These are phyloP conservation scores for Aspergillus funiculosus DNA, from an alignment of 495 filamentous ascomycete species.

Conservation along the genomic window DNA sequence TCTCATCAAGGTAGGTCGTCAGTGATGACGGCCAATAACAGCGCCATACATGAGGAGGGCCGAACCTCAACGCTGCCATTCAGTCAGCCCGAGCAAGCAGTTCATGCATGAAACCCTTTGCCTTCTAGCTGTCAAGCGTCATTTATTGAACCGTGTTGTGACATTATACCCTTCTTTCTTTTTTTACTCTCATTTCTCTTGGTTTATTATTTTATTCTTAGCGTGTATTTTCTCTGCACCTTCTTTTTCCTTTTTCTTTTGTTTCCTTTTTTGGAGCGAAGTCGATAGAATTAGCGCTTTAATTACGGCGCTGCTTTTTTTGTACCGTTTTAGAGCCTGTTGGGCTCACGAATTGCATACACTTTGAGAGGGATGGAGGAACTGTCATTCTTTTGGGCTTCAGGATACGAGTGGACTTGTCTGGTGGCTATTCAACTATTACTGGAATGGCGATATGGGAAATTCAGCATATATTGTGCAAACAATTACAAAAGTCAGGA, in stretches of 20 bases:
- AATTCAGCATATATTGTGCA: constrained; percentile 7
- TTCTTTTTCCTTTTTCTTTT: constrained; percentile 1
- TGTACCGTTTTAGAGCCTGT: no score
- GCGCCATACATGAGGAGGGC: constrained; percentile 5
- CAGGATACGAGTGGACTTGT: constrained; percentile 1
- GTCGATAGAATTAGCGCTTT: constrained; percentile 7
- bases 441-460: constrained; percentile 7
- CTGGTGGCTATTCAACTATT: not conserved
- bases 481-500: constrained; percentile 11
- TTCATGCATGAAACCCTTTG: constrained; percentile 19
- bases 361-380: constrained; percentile 1
- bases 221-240: no score
- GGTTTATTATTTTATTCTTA: not conserved
- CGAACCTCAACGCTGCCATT: constrained; percentile 12
- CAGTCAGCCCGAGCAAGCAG: constrained; percentile 21
- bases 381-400: constrained; percentile 5
- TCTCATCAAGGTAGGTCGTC: constrained; percentile 8
- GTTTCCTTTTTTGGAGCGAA: constrained; percentile 4
- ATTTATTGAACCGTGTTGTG: constrained; percentile 13
- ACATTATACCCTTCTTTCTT: constrained; percentile 23
- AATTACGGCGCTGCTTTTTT: no score
- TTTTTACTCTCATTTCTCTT: constrained; percentile 3
- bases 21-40: not conserved
- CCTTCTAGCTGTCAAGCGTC: not conserved
- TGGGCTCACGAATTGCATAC: not conserved